Base-by-base conservation (phyloP, 305 asterid genomes). In the Fraxinus dipetala region DNA sequence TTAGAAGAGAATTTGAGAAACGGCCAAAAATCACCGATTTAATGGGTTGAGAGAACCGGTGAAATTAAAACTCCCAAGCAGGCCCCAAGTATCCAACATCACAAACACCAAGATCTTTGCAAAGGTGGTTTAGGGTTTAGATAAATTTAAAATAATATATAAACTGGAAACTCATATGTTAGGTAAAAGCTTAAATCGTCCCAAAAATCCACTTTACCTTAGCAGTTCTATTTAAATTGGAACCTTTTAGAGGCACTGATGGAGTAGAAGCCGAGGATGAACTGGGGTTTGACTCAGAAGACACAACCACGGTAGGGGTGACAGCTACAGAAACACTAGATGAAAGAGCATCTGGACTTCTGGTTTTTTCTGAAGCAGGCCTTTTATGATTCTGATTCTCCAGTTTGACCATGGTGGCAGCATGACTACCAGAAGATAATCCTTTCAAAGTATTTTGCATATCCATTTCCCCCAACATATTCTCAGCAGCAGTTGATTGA, bases 181-280 rank as follows among this genome's bases (percentile, higher is more conserved):
- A 22, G 36, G 76, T 67, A 38, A 77, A 75, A 31, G 32, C 77
- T 63, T 40, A 80, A 81, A 67, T 43, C 54, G 82, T 59, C 54
- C 78, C 56, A 24, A 10, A 36, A 31, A 75, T 74, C 48, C 80
- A 77, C 78, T 78, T 77, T 90, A 92, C 96, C 95, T 89, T 90
- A 28, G 90, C 75, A 78, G 86, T 81, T 78, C 65, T 82, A 77
- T 81, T 85, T 77, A 78, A 83, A 80, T 75, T 88, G 79, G 91
- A 83, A 87, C 75, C 79, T 85, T 85, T 86, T 43, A 90, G 83
- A 86, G 89, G 89, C 45, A 77, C 78, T 80, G 81, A 75, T 45
- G 83, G 36, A 78, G 80, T 81, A 76, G 91, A 89, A 85, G 87
- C 80, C 38, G 90, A 88, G 80, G 94, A 84, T 78, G 92, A 87